Evolutionary conservation across 83 land plant genomes (phyloP), one percentile per base, ranked within the genome.

Genomic region (Thuja plicata): DNA sequence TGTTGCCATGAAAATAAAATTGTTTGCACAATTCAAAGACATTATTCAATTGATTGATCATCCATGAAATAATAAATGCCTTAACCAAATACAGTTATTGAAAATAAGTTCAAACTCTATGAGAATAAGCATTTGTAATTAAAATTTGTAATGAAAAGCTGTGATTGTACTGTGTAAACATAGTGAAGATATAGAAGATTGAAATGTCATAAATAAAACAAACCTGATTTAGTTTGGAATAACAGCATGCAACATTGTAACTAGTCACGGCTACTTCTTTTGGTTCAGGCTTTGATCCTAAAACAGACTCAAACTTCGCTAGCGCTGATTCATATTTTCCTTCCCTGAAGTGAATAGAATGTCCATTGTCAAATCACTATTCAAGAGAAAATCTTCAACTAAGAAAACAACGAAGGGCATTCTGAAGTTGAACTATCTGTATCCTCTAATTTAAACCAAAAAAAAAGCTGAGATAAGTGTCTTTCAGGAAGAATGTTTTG

Each of bases 161-260:
- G 62, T 5, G 34, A 84, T 32, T 30, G 15, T 52, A 84, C 5
- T 84, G 40, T 52, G 34, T 32, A 84, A 30, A 13, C 17, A 24
- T 50, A 54, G 57, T 52, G 60, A 34, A 84, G 54, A 52, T 17
- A 83, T 6, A 4, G 0, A 84, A 84, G 32, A 16, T 52, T 15
- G 15, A 52, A 50, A 13, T 1, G 38, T 8, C 16, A 60, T 73
- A 52, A 55, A 46, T 43, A 91, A 79, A 45, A 37, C 38, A 46
- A 93, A 97, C 99, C 97, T 96, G 97, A 90, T 97, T 96, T 60
- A 98, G 96, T 91, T 95, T 94, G 19, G 99, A 95, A 87, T 97
- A 98, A 90, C 99, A 98, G 89, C 98, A 98, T 2, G 99, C 99
- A 35, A 98, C 98, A 91, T 98, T 98, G 91, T 98, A 98, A 91